Evolutionary conservation across 805 yeast genomes (phyloP), one percentile per base, ranked within the genome.

Genomic region (Candida sonorensis): DNA sequence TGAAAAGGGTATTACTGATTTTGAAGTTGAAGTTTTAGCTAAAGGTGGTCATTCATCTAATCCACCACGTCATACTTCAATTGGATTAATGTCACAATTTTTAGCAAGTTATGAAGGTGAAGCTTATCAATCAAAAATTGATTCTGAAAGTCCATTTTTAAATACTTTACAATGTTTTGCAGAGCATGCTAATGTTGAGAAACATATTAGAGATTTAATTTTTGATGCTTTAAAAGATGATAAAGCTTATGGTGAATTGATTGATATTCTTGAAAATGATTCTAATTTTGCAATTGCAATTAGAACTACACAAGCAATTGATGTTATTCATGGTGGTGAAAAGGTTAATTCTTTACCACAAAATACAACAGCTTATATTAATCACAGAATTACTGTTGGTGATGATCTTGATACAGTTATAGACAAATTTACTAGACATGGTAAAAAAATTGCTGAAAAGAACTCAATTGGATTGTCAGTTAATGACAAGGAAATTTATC

Each of bases 21-120:
- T 69, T 3, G 39, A 48, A 18, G 61, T 80, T 26, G 62, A 64
- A 4, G 56, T 81, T 25, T 57, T 59, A 16, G 76, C 82, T 14
- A 73, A 75, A 10, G 94, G 94, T 23, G 94, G 94, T 7, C 94
- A 82, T 50, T 75, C 90, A 1, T 79, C 88, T 7, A 53, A 69
- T n/a, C 92, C 94, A 7, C 90, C 88, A 2, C 77, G 72, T 33
- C 90, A 82, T 45, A 81, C 90, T 4, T 67, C 79, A 1, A 77
- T 83, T 50, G 94, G 90, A 9, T 68, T 83, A 18, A 62, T 76
- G 33, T 63, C 82, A 4, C 73, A 78, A 38, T 57, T 82, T 32
- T 64, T 77, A 8, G 56, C 59, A 7, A 40, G 53, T 10, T 59
- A 83, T 23, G 94, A 84, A 51, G 47, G 53, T 6, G 63, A 71